Conservation (phyloP, 495 filamentous ascomycete species). For the Penicillium goetzii region DNA sequence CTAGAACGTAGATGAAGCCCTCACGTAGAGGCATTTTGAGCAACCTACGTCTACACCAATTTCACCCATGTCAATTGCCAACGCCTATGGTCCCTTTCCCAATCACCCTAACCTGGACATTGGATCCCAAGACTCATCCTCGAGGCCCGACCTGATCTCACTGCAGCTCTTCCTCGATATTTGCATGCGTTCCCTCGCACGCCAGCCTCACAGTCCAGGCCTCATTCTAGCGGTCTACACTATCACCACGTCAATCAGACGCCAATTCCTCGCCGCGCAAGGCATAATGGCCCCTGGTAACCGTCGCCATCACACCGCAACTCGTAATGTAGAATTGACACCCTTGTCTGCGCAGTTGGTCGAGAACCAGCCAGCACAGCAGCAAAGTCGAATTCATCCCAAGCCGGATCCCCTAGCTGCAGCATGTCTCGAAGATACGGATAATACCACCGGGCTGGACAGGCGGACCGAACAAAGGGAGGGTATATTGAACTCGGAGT, state of each 20-base stretch:
- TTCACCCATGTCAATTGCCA: not conserved
- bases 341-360: conserved; percentile 12
- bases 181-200: not conserved
- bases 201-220: not conserved
- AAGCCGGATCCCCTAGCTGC: not conserved
- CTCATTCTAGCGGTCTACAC: not conserved
- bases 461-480: not conserved
- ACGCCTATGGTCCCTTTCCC: not conserved
- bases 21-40: not conserved
- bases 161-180: not conserved
- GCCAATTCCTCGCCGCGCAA: not conserved
- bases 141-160: not conserved
- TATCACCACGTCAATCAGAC: conserved; percentile 2
- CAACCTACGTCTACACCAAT: not conserved
- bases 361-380: conserved; percentile 18
- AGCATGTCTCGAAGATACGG: not conserved
- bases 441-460: conserved; percentile 1
- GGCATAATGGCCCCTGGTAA: not conserved
- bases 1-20: conserved; percentile 1
- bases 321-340: not conserved
- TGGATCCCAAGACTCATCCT: not conserved
- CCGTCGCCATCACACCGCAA: not conserved
- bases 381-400: not conserved
- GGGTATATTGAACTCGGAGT: not conserved
- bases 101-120: not conserved